Percentiles rank a stretch among this genome's conserved stretches.
phyloP scores from a whole-genome alignment of 2,329 filamentous ascomycete species.

The Fusarium nisikadoi region DNA sequence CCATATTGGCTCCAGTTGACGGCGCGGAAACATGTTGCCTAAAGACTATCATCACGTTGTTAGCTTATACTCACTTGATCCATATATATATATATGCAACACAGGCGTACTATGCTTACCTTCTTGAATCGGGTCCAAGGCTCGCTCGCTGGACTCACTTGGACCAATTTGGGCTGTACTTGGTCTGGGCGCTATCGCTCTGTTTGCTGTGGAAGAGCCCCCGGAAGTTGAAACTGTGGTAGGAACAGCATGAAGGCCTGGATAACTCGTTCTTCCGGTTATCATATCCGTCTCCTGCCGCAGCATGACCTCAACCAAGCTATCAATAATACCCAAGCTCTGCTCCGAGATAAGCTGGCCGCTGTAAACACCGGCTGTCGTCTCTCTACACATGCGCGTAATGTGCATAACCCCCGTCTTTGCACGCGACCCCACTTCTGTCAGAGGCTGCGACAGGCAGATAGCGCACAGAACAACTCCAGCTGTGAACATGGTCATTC shows the following conservation, averaged over 20 bases:
- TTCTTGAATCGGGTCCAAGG: background rate
- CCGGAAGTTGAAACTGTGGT: rapidly evolving
- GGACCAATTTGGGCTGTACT: rapidly evolving
- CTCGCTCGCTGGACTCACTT: background rate
- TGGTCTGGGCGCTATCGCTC: rapidly evolving
- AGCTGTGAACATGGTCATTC: background rate
- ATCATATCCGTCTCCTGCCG: background rate
- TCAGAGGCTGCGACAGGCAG: background rate
- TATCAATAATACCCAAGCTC: rapidly evolving
- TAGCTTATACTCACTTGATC: background rate
- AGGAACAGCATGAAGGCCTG: rapidly evolving
- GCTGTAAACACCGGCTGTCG: rapidly evolving
- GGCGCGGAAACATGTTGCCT: background rate
- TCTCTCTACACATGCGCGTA: background rate
- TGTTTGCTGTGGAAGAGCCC: rapidly evolving
- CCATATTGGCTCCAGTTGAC: rapidly evolving
- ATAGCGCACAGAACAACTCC: background rate
- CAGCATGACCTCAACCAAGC: background rate
- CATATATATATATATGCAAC: no score
- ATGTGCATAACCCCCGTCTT: background rate
- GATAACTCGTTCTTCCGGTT: background rate
- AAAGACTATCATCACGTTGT: rapidly evolving
- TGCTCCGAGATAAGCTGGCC: background rate
- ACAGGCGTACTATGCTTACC: background rate
- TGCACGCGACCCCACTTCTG: rapidly evolving